Evolutionary conservation across 768 basidiomycete genomes (phyloP), one percentile per base, ranked within the genome.

Genomic region (Suillus luteus): DNA sequence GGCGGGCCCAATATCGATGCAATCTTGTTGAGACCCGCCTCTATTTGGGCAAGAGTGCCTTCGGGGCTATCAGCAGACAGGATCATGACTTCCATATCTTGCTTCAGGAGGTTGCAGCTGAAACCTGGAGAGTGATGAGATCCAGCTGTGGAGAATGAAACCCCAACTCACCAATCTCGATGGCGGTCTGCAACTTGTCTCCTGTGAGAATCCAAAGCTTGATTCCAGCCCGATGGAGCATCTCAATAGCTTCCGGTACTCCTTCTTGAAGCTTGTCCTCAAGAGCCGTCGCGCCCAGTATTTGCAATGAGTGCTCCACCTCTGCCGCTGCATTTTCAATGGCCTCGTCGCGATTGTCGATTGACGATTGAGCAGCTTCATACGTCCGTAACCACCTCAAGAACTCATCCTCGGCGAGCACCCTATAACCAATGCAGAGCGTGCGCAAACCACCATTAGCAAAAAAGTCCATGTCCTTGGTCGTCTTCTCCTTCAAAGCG

Each of bases 161-260:
- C 68, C 71, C 17, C 64, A 7, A 55, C 51, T 27, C 61, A 82
- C 84, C 96, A 66, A 99, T 99, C 74, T 98, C 96, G 72, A 99
- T 98, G 15, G 96, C 96, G 1, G 96, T 99, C 75, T 99, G 96
- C 1, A 98, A 82, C 76, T 99, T 99, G 78, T 99, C 96, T 33
- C 96, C 95, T 41, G 96, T 99, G 57, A 98, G 78, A 75, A 99
- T 96, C 96, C 96, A 99, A 2, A 99, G 76, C 77, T 98, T 99
- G 80, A 99, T 97, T 14, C 96, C 96, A 2, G 96, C 96, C 35
- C 85, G 81, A 70, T 97, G 95, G 19, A 99, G 81, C 62, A 84
- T 89, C 68, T 94, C 95, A 67, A 99, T 99, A 2, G 96, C 91
- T 63, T 97, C 96, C 0, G 96, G 96, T 0, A 99, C 96, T 12